These are phyloP conservation scores for Melampsora americana DNA, from an alignment of 1,284 basidiomycete species.

Conservation along the genomic window DNA sequence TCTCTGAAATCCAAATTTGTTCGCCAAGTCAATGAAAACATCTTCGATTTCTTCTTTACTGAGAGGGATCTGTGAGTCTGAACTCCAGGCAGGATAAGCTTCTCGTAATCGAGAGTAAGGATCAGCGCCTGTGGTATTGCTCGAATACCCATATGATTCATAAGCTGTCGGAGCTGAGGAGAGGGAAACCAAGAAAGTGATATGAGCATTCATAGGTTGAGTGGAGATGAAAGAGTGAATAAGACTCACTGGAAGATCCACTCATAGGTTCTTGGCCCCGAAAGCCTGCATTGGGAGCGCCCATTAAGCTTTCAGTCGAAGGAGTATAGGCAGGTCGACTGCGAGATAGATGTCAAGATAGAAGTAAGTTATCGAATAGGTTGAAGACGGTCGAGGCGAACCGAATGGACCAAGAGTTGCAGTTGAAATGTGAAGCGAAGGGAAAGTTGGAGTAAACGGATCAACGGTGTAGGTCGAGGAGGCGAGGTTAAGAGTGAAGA, in stretches of 20 bases:
- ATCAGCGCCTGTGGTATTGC: slow-evolving; percentile 17
- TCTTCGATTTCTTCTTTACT: slow-evolving; percentile 99
- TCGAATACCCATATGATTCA: slow-evolving; percentile 30
- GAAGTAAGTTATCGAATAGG: background rate
- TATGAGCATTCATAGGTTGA: background rate
- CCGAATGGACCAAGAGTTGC: no score
- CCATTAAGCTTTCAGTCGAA: slow-evolving; percentile 41
- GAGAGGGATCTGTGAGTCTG: slow-evolving; percentile 85
- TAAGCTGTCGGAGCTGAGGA: slow-evolving; percentile 39
- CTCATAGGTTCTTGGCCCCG: slow-evolving; percentile 33
- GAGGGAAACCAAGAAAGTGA: background rate
- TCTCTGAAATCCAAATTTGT: slow-evolving; percentile 98
- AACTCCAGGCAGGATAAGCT: slow-evolving; percentile 87
- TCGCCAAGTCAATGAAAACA: slow-evolving; percentile 92
- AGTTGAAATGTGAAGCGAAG: background rate
- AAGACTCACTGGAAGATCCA: slow-evolving; percentile 38
- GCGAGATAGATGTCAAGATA: slow-evolving; percentile 16
- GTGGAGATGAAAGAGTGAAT: background rate
- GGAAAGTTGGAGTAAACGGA: background rate
- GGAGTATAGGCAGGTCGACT: slow-evolving; percentile 32
- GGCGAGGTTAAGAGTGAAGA: no score
- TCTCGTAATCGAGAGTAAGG: slow-evolving; percentile 58
- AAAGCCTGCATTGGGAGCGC: slow-evolving; percentile 15
- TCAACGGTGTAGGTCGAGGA: background rate
- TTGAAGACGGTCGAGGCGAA: background rate